Evolutionary conservation across 1,284 basidiomycete genomes (phyloP).

Genomic region (Xanthoconium separans): DNA sequence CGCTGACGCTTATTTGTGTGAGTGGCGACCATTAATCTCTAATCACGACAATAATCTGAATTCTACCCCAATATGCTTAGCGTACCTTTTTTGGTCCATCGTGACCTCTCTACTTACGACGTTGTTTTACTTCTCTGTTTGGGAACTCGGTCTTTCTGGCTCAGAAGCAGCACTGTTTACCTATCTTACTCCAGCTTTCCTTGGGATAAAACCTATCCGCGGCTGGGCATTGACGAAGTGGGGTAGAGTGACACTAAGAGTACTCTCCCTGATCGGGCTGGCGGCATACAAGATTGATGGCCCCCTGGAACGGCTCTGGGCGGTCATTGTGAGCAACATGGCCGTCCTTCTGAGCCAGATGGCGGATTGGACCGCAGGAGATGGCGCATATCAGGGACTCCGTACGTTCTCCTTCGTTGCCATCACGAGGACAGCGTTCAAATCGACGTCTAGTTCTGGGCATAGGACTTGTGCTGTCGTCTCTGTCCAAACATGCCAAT

Average conservation of each 20-base stretch:
- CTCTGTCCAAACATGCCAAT: slow-evolving; percentile 77
- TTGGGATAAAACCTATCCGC: slow-evolving; percentile 47
- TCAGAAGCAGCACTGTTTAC: slow-evolving; percentile 70
- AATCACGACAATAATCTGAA: slow-evolving; percentile 39
- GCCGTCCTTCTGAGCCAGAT: slow-evolving; percentile 51
- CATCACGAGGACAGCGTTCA: background rate
- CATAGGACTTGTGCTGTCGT: slow-evolving; percentile 66
- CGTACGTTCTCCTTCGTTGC: slow-evolving; percentile 42
- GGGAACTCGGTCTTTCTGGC: slow-evolving; percentile 82
- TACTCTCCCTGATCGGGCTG: slow-evolving; percentile 58
- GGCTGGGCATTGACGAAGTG: slow-evolving; percentile 45
- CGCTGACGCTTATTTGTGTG: slow-evolving; percentile 58
- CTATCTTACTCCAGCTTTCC: slow-evolving; percentile 65
- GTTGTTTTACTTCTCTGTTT: slow-evolving; percentile 91
- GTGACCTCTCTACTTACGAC: slow-evolving; percentile 82
- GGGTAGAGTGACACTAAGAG: slow-evolving; percentile 49
- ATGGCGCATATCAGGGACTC: slow-evolving; percentile 53
- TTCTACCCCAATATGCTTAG: slow-evolving; percentile 47
- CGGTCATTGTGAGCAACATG: slow-evolving; percentile 56
- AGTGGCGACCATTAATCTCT: slow-evolving; percentile 21
- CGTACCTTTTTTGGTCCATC: slow-evolving; percentile 86
- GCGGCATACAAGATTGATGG: slow-evolving; percentile 56
- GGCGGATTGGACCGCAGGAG: slow-evolving; percentile 53
- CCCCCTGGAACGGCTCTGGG: slow-evolving; percentile 56
- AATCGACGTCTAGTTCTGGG: slow-evolving; percentile 50